Conservation (phyloP, 2,329 filamentous ascomycete genomes). For the Cladophialophora carrionii region DNA sequence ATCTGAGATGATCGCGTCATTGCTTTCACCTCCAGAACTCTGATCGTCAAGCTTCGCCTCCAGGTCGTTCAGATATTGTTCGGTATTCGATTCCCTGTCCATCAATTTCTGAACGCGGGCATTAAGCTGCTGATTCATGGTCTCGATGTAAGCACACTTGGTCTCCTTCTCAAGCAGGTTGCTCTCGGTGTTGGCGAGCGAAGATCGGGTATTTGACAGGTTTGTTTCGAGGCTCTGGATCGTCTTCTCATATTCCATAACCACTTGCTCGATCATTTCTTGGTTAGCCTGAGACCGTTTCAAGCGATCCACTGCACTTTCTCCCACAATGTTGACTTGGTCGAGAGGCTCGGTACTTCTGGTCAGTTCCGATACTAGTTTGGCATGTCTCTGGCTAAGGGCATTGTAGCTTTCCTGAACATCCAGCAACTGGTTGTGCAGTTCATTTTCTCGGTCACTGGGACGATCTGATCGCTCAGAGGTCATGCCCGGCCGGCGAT, state of each 20-base stretch:
- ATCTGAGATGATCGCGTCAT: conserved; percentile 79
- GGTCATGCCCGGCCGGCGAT: conserved; percentile 58
- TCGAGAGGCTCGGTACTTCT: conserved; percentile 70
- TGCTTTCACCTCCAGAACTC: conserved; percentile 89
- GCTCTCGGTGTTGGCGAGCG: conserved; percentile 82
- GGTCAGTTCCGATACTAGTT: conserved; percentile 89
- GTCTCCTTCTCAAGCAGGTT: conserved; percentile 89
- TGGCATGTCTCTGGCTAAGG: conserved; percentile 90
- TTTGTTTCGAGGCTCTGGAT: conserved; percentile 93
- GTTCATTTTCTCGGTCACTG: conserved; percentile 81
- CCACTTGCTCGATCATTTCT: conserved; percentile 91
- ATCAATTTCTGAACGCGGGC: conserved; percentile 87
- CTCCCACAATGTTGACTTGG: conserved; percentile 64
- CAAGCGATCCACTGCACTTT: conserved; percentile 80
- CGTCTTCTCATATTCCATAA: conserved; percentile 97
- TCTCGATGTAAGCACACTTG: conserved; percentile 89
- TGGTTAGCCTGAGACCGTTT: conserved; percentile 96
- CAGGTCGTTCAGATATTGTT: conserved; percentile 88
- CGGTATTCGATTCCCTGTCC: conserved; percentile 88
- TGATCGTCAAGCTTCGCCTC: conserved; percentile 90
- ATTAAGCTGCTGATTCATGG: conserved; percentile 86
- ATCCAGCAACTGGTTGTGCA: conserved; percentile 92
- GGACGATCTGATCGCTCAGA: conserved; percentile 76
- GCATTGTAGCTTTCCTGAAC: conserved; percentile 92
- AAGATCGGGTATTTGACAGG: conserved; percentile 81